Conservation (phyloP, 441 rosid species). For the Kokia cookei region DNA sequence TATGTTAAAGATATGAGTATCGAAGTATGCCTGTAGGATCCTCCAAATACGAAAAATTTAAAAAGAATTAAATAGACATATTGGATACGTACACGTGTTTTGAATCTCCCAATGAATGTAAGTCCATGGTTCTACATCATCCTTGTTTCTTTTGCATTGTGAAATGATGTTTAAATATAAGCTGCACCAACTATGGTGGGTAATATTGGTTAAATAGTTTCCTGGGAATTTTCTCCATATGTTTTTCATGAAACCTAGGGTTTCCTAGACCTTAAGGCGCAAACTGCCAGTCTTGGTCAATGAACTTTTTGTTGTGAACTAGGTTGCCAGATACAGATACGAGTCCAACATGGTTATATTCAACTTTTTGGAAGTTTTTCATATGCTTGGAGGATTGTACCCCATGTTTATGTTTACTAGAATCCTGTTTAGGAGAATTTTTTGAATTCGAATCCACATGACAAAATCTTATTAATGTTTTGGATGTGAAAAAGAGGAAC, state of each 20-base stretch:
- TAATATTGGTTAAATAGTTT: background rate
- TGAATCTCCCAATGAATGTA: background rate
- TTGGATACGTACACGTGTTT: background rate
- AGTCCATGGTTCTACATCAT: background rate
- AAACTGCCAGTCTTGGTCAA: background rate
- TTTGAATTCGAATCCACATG: background rate
- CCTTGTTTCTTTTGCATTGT: background rate
- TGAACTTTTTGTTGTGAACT: background rate
- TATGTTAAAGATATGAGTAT: background rate
- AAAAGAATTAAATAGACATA: background rate
- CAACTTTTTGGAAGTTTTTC: background rate
- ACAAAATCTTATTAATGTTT: background rate
- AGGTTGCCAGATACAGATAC: background rate
- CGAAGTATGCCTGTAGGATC: background rate
- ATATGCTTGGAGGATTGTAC: background rate
- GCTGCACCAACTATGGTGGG: background rate
- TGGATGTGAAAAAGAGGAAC: background rate
- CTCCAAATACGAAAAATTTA: background rate
- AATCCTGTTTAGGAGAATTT: background rate
- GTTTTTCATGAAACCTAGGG: background rate
- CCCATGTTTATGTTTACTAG: background rate
- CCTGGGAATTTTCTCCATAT: background rate
- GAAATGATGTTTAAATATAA: background rate
- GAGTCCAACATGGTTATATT: background rate
- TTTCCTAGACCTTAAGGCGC: background rate